phyloP scores from a whole-genome alignment of 176 grass and related monocot species.

The Lolium rigidum region DNA sequence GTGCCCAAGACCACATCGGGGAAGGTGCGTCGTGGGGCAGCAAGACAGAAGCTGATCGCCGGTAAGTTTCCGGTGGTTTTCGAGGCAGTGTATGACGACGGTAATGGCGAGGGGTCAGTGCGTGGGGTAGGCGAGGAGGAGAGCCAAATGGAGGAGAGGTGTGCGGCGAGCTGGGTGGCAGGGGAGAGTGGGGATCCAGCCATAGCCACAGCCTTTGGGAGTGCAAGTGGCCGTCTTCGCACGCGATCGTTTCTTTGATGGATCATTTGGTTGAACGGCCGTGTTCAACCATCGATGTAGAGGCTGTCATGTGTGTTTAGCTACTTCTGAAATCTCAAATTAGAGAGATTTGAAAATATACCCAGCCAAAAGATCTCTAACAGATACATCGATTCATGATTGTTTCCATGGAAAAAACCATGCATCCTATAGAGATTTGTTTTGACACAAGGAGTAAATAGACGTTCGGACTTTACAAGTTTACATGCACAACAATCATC shows the following conservation, averaged over 20 bases:
- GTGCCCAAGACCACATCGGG: conserved; percentile 71
- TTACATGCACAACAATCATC: too few relatives aligned
- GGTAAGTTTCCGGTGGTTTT: conserved; percentile 30
- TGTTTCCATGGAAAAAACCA: too few relatives aligned
- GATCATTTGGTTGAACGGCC: neutral
- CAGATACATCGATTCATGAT: too few relatives aligned
- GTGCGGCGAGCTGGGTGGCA: neutral
- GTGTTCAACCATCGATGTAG: neutral
- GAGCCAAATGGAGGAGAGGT: neutral
- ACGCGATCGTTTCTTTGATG: conserved; percentile 47
- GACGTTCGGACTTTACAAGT: too few relatives aligned
- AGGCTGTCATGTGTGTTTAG: neutral
- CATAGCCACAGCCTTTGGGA: conserved; percentile 1
- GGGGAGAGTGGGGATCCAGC: too few relatives aligned
- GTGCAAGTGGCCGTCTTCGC: conserved; percentile 18
- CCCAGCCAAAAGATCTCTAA: too few relatives aligned
- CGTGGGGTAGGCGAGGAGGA: neutral
- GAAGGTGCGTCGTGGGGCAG: conserved; percentile 57
- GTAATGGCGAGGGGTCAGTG: neutral
- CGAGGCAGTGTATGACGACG: conserved; percentile 38
- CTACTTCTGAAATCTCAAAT: too few relatives aligned
- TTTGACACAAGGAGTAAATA: too few relatives aligned
- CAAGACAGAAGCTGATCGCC: conserved; percentile 52
- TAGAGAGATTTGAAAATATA: too few relatives aligned
- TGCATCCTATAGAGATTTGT: too few relatives aligned